Base-by-base conservation (phyloP, 139 green algal genomes). In the Closterium sp. region DNA sequence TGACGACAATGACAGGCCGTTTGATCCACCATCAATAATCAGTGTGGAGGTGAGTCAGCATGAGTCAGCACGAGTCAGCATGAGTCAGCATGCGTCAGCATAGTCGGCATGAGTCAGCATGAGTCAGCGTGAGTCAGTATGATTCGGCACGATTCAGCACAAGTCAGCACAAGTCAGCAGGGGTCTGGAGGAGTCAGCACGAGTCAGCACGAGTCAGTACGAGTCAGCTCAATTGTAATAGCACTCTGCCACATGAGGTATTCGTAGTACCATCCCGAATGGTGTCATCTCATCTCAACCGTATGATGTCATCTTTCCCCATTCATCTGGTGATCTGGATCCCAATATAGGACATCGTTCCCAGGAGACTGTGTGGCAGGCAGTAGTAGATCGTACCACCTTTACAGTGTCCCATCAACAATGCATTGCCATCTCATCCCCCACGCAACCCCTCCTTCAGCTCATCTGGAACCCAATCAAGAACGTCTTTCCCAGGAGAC, bases 21-120 rank as follows among this genome's bases (percentile, higher is more conserved):
- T 94, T 33, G 94, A 98, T 16, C 96, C 97, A 3, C 97, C 96
- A 0, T 76, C 93, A 33, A 95, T 99, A 23, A 88, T 90, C 6
- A 93, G 91, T 19, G 81, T 91, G 28, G 89, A 93, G 31, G 91
- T 92, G 89, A 21, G 88, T 64, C 35, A 84, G 36, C 36, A 85
- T 33, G 87, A 90, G 55, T 28, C 12, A 3, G 10, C 55, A 66
- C 21, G 16, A 64, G 9, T 85, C 76, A 31, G 76, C 25, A 86
- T 33, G 30, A 86, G 30, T 25, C 83, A 86, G 7, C 83, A 32
- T 85, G n/a, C n/a, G n/a, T n/a, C n/a, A n/a, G n/a, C n/a, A n/a
- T n/a, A n/a, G n/a, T n/a, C n/a, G n/a, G n/a, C n/a, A n/a, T 33
- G 25, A 30, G 76, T 30, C 9, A 85, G 76, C 28, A 9, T 28